These are phyloP conservation scores for Capronia coronata DNA, from an alignment of 2,329 filamentous ascomycete species.

Conservation along the genomic window DNA sequence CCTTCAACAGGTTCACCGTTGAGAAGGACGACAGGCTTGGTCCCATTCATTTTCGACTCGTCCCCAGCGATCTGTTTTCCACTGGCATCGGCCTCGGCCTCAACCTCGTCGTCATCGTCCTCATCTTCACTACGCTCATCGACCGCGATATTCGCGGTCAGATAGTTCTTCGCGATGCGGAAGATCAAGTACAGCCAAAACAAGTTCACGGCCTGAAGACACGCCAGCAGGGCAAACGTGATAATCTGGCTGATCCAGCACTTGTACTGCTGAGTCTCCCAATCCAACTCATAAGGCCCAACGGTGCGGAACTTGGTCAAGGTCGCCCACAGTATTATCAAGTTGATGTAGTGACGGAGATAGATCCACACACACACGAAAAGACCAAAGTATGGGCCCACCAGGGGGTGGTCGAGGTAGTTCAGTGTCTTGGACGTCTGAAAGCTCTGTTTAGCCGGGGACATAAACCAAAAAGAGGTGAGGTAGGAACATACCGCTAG, in stretches of 20 bases:
- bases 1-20: slow-evolving; percentile 37
- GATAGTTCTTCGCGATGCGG: slow-evolving; percentile 30
- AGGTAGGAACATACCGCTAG: slow-evolving; percentile 57
- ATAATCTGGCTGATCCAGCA: slow-evolving; percentile 33
- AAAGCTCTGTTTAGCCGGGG: slow-evolving; percentile 9
- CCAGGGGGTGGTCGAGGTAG: slow-evolving; percentile 68
- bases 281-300: slow-evolving; percentile 33
- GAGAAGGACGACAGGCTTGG: slow-evolving; percentile 31
- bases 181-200: slow-evolving; percentile 33
- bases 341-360: slow-evolving; percentile 62
- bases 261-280: slow-evolving; percentile 36
- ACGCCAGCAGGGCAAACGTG: slow-evolving; percentile 32
- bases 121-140: slow-evolving; percentile 44
- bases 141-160: slow-evolving; percentile 30
- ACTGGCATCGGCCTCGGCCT: neutral
- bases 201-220: slow-evolving; percentile 33
- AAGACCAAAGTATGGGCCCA: slow-evolving; percentile 68
- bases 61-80: slow-evolving; percentile 5
- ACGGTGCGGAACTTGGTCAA: slow-evolving; percentile 34
- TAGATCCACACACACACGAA: slow-evolving; percentile 80
- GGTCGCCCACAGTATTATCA: slow-evolving; percentile 32
- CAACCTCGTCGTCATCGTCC: slow-evolving; percentile 37
- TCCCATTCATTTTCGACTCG: slow-evolving; percentile 11
- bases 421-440: slow-evolving; percentile 80
- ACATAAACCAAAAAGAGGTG: slow-evolving; percentile 3